These are phyloP conservation scores for Solanum sejunctum DNA, from an alignment of 257 asterid genomes.

Conservation along the genomic window DNA sequence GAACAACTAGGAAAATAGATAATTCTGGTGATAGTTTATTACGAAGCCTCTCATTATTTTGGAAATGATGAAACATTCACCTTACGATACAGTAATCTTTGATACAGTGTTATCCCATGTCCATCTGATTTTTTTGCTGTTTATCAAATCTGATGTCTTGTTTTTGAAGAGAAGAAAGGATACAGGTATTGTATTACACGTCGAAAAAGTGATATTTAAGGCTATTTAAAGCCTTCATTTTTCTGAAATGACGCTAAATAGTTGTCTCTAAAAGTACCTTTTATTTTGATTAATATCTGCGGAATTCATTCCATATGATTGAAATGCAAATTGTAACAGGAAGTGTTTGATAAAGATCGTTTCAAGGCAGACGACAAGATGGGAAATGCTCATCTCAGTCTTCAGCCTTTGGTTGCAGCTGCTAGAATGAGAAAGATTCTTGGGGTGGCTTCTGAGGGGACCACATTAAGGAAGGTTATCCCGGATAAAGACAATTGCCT, in stretches of 20 bases:
- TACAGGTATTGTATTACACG: background rate
- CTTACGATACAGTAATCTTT: background rate
- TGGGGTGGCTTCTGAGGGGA: conserved; percentile 17
- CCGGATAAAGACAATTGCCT: conserved; percentile 35
- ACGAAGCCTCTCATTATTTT: background rate
- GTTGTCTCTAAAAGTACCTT: background rate
- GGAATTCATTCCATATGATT: background rate
- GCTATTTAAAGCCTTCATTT: background rate
- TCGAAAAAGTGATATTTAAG: background rate
- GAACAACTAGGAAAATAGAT: background rate
- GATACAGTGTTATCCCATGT: too few species aligned
- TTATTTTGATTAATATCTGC: background rate
- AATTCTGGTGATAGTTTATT: background rate
- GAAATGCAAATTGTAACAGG: conserved; percentile 4
- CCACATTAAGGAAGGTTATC: conserved; percentile 33
- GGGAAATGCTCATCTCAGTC: conserved; percentile 31
- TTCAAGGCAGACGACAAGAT: conserved; percentile 40
- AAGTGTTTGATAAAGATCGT: conserved; percentile 35
- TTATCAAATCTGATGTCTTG: too few species aligned
- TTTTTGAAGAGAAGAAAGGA: background rate
- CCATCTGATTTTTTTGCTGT: too few species aligned
- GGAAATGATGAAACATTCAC: background rate
- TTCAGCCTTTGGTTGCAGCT: conserved; percentile 31
- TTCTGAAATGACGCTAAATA: background rate
- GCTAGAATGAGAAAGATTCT: conserved; percentile 31